These are phyloP conservation scores for Colletotrichum lini DNA, from an alignment of 2,329 filamentous ascomycete genomes.

Conservation along the genomic window DNA sequence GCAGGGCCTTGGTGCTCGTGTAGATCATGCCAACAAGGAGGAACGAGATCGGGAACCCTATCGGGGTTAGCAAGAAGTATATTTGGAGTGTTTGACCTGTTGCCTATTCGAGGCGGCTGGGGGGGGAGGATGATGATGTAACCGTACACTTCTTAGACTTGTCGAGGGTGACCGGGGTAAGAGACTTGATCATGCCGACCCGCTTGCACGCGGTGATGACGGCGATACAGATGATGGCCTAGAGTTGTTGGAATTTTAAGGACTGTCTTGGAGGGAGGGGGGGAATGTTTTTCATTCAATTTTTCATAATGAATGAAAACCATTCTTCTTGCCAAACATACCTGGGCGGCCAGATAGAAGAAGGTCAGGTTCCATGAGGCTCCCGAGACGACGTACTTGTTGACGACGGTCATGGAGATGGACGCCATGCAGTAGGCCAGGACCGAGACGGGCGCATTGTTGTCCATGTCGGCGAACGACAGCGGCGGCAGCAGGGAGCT, in stretches of 20 bases:
- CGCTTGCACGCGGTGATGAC: constrained; percentile 89
- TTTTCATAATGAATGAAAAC: no score
- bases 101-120: neutral
- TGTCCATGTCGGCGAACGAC: constrained; percentile 65
- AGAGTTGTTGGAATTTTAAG: constrained; percentile 5
- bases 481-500: neutral
- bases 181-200: constrained; percentile 83
- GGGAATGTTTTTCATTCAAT: no score
- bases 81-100: neutral
- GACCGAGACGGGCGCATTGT: constrained; percentile 86
- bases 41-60: constrained; percentile 96
- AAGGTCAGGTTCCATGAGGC: constrained; percentile 95
- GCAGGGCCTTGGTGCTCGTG: constrained; percentile 94
- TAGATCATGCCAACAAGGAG: constrained; percentile 99
- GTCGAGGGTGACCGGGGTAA: constrained; percentile 85
- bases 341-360: constrained; percentile 92
- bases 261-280: constrained; percentile 6
- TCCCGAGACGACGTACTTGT: constrained; percentile 97
- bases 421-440: constrained; percentile 93
- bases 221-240: constrained; percentile 91
- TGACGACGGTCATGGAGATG: constrained; percentile 99
- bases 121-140: neutral
- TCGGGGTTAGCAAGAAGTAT: constrained; percentile 44
- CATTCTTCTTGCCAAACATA: constrained; percentile 59
- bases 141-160: constrained; percentile 91